A percentile compares a stretch with the other conserved stretches of the same genome.
These are phyloP conservation scores for Apiospora arundinis DNA, from an alignment of 2,329 filamentous ascomycete genomes.

Conservation along the genomic window DNA sequence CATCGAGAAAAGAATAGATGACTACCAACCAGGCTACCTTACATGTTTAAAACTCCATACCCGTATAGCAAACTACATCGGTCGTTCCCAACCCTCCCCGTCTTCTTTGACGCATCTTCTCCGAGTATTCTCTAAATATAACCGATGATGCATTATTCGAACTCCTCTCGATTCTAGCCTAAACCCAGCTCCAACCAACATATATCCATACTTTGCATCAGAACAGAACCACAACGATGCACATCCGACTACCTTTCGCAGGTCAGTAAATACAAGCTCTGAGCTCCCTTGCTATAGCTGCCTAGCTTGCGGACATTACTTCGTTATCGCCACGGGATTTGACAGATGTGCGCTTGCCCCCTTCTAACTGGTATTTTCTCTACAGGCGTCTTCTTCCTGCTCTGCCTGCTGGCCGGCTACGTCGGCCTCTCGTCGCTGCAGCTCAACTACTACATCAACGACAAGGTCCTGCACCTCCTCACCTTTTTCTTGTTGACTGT, in stretches of 20 bases:
- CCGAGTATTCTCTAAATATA: background rate
- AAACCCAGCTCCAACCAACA: constrained; percentile 13
- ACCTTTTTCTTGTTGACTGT: constrained; percentile 91
- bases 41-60: background rate
- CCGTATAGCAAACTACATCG: background rate
- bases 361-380: background rate
- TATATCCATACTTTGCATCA: constrained; percentile 4
- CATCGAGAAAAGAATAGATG: constrained; percentile 13
- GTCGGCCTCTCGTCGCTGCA: constrained; percentile 75
- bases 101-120: background rate
- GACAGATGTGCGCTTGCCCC: background rate
- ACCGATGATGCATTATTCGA: constrained; percentile 4
- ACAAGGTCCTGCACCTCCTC: constrained; percentile 86
- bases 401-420: constrained; percentile 79
- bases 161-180: constrained; percentile 7
- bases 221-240: constrained; percentile 58
- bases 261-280: constrained; percentile 59
- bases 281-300: background rate
- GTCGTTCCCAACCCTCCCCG: background rate
- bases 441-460: constrained; percentile 69
- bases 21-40: background rate
- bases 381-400: constrained; percentile 70
- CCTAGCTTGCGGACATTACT: background rate
- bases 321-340: background rate
- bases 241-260: constrained; percentile 87